Evolutionary conservation across 306 rosid genomes (phyloP), one percentile per base, ranked within the genome.

Genomic region (Begonia peltatifolia): DNA sequence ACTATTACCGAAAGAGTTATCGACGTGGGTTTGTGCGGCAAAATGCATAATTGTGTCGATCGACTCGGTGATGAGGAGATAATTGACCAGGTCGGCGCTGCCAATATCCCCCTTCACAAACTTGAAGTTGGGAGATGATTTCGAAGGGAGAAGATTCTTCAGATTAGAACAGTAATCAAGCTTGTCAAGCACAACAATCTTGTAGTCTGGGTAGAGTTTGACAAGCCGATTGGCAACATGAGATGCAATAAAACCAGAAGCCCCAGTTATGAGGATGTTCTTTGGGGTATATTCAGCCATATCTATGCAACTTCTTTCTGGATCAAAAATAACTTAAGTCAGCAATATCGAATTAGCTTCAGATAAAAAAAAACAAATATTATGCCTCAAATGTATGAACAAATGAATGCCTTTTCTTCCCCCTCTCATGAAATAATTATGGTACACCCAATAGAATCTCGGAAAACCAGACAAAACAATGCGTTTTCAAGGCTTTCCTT

Each of bases 21-120:
- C 84, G 30, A 78, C 84, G 14, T 78, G 84, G 14, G 84, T 78
- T 64, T 78, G 84, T 22, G 84, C 80, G 38, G 84, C 84, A 62
- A 78, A 78, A 69, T 78, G 84, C 84, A 78, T 78, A 12, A 78
- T 78, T 2, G 84, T 74, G 72, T 78, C 84, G 14, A 78, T 78
- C 12, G 78, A 74, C 63, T 78, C 84, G 0, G 80, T 74, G 47
- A 78, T 68, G 46, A 78, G 80, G 49, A 78, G 75, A 66, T 74
- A 71, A 54, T 78, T 74, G 53, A 78, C 81, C 56, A 78, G 78
- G 46, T 78, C 84, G 57, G 84, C 84, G 56, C 84, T 74, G 23
- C 78, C 78, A 56, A 78, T 74, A 20, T 78, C 84, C 11, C 84
- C 84, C 75, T 78, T 71, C 16, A 78, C 75, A 44, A 78, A 78